phyloP scores from a whole-genome alignment of 768 basidiomycete genomes.

The Boletus subcaerulescens region DNA sequence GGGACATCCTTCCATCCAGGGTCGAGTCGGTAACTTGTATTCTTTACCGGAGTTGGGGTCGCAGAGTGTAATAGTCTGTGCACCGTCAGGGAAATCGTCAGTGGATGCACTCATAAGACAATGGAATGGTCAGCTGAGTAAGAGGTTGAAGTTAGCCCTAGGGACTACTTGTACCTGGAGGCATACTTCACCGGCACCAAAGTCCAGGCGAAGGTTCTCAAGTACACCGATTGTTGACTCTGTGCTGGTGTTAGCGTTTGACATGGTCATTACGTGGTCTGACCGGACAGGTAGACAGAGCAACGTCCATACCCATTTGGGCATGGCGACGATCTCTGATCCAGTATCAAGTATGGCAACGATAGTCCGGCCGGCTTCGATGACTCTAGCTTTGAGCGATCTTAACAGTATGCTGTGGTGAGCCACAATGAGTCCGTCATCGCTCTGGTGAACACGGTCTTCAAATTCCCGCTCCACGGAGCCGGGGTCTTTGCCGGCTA shows the following conservation, averaged over 20 bases:
- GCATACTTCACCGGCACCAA: too few species aligned
- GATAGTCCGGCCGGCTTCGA: rapidly evolving
- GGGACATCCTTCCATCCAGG: too few species aligned
- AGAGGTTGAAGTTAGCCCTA: too few species aligned
- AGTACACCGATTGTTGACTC: background rate
- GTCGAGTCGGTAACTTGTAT: too few species aligned
- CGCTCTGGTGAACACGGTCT: background rate
- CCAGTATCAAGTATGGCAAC: background rate
- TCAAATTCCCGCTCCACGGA: background rate
- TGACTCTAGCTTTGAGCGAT: background rate
- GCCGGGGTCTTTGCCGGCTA: background rate
- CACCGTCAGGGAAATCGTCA: too few species aligned
- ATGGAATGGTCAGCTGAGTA: too few species aligned
- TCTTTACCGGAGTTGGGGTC: too few species aligned
- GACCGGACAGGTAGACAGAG: background rate
- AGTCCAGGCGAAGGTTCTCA: too few species aligned
- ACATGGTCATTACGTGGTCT: background rate
- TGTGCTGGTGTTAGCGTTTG: background rate
- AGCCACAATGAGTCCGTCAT: background rate
- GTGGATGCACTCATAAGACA: too few species aligned
- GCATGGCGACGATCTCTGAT: background rate
- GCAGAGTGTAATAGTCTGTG: too few species aligned
- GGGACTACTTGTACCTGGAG: too few species aligned
- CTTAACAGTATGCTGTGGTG: background rate
- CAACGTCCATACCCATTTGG: background rate